These are phyloP conservation scores for Thymus quinquecostatus DNA, from an alignment of 257 asterid species.

Conservation along the genomic window DNA sequence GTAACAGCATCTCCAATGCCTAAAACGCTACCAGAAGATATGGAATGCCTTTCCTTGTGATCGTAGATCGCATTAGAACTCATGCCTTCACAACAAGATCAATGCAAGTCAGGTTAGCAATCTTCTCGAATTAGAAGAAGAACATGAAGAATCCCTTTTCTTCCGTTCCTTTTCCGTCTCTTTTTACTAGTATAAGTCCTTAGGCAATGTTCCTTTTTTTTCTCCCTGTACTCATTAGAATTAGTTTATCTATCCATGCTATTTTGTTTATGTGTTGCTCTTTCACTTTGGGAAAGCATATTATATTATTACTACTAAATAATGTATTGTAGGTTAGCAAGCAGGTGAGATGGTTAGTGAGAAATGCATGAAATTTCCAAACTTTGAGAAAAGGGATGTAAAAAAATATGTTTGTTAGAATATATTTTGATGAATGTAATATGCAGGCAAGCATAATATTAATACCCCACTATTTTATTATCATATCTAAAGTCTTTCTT, in stretches of 20 bases:
- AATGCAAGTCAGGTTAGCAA: conserved; percentile 36
- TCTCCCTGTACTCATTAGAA: background rate
- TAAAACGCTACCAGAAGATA: conserved; percentile 53
- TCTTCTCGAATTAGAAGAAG: conserved; percentile 30
- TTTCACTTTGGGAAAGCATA: conserved; percentile 2
- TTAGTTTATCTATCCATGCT: background rate
- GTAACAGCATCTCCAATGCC: conserved; percentile 71
- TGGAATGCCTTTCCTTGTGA: conserved; percentile 49
- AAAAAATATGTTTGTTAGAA: background rate
- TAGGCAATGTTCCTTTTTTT: background rate
- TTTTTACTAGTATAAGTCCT: background rate
- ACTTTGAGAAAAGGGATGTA: background rate
- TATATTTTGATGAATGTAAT: background rate
- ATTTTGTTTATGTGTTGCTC: background rate
- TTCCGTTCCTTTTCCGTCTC: background rate
- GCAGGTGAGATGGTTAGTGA: background rate
- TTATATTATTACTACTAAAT: background rate
- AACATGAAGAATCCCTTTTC: background rate
- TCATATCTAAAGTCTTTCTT: background rate
- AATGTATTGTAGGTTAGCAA: background rate
- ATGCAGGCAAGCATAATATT: background rate
- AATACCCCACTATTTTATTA: background rate
- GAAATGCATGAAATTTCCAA: background rate
- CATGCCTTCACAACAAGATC: background rate
- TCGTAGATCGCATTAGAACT: background rate